Conservation (phyloP, 768 basidiomycete species). For the Plicaturopsis crispa region DNA sequence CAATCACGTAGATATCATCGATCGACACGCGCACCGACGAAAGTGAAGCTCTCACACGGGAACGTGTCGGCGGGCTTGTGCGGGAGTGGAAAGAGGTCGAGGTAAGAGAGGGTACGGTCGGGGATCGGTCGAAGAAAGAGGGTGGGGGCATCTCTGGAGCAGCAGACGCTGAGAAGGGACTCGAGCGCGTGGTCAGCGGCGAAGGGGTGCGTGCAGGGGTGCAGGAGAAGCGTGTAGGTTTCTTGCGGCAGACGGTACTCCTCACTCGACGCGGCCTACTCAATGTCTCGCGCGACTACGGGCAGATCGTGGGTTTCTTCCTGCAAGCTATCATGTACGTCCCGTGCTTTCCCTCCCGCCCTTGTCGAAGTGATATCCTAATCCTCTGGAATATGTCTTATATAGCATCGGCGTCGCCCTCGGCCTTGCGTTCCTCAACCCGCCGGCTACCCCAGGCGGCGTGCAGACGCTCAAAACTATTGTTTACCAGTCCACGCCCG, state of each 20-base stretch:
- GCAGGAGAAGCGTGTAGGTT: slow-evolving; percentile 12
- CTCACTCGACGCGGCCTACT: slow-evolving; percentile 10
- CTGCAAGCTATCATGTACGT: slow-evolving; percentile 15
- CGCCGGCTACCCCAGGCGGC: slow-evolving; percentile 21
- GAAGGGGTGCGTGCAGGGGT: too few species aligned
- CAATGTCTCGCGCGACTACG: slow-evolving; percentile 16
- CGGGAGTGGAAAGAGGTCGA: slow-evolving; percentile 23
- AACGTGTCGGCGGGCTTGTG: slow-evolving; percentile 24
- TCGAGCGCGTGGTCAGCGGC: not conserved
- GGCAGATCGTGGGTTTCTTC: slow-evolving; percentile 15
- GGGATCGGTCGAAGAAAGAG: not conserved
- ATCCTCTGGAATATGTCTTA: slow-evolving; percentile 7
- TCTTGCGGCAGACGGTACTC: slow-evolving; percentile 11
- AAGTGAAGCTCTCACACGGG: slow-evolving; percentile 23
- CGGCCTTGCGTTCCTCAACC: slow-evolving; percentile 29
- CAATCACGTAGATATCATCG: slow-evolving; percentile 31
- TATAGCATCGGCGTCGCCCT: slow-evolving; percentile 16
- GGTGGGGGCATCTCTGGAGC: not conserved
- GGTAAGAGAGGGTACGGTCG: slow-evolving; percentile 1
- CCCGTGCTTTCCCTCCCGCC: too few species aligned
- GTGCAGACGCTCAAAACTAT: slow-evolving; percentile 21
- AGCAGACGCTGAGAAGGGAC: not conserved
- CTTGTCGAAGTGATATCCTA: too few species aligned
- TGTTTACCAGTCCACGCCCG: slow-evolving; percentile 18
- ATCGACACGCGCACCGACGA: slow-evolving; percentile 32